Evolutionary conservation across 352 stramenopile species (phyloP).

Genomic region (Phytophthora fragariaefolia): DNA sequence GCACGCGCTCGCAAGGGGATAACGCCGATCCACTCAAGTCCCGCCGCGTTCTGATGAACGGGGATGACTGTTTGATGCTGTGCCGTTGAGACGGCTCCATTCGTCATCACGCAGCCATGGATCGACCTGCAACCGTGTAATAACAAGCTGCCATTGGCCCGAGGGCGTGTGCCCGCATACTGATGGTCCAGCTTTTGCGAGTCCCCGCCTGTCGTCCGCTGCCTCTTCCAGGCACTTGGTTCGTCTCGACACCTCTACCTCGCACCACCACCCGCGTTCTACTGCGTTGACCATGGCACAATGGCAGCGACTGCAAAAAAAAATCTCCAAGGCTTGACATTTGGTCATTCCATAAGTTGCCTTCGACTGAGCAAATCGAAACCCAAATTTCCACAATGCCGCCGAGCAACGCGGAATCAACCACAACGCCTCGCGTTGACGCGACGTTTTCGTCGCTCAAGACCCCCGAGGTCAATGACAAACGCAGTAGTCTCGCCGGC

Average conservation of each 20-base stretch:
- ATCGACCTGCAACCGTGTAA: not conserved
- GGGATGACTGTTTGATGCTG: conserved; percentile 16
- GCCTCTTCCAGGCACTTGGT: not conserved
- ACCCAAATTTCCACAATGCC: conserved; percentile 12
- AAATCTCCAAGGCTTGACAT: not conserved
- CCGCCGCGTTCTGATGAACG: not conserved
- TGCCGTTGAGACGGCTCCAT: conserved; percentile 21
- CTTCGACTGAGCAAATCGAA: conserved; percentile 18
- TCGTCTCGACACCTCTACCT: conserved; percentile 1
- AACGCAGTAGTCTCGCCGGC: conserved; percentile 22
- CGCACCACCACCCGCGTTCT: not conserved
- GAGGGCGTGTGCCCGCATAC: conserved; percentile 22
- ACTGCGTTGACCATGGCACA: not conserved
- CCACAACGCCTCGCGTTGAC: conserved; percentile 22
- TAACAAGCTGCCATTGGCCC: conserved; percentile 21
- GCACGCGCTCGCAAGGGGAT: no score
- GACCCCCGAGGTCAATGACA: conserved; percentile 29
- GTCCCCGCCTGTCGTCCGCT: conserved; percentile 8
- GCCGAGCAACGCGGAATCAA: conserved; percentile 21
- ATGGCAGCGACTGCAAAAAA: not conserved
- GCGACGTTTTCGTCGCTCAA: conserved; percentile 33
- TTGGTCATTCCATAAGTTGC: conserved; percentile 26
- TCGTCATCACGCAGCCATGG: conserved; percentile 18
- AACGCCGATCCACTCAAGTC: conserved; percentile 9
- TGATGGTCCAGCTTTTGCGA: conserved; percentile 23